phyloP scores from a whole-genome alignment of 257 asterid species.

The Prunella vulgaris region DNA sequence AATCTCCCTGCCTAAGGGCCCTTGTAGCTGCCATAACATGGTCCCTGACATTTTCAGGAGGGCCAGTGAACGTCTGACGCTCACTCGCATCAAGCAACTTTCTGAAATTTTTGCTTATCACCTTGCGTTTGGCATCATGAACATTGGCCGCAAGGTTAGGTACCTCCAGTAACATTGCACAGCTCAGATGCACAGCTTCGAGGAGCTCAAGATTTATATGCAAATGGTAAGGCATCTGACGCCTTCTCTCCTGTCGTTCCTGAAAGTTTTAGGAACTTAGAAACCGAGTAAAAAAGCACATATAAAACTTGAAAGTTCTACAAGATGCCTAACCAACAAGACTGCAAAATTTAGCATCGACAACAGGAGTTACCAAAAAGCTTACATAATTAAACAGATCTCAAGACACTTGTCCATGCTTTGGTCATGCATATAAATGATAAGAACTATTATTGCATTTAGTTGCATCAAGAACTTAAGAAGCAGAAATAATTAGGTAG shows the following conservation, averaged over 20 bases:
- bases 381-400: background rate
- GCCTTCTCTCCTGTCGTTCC: slow-evolving; percentile 95
- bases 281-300: background rate
- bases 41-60: slow-evolving; percentile 96
- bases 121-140: slow-evolving; percentile 77
- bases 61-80: slow-evolving; percentile 88
- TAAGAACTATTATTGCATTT: background rate
- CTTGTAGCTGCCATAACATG: slow-evolving; percentile 93
- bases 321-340: background rate
- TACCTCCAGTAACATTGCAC: slow-evolving; percentile 94
- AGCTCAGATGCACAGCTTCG: slow-evolving; percentile 88
- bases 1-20: slow-evolving; percentile 84
- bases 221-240: slow-evolving; percentile 99
- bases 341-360: background rate
- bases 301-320: background rate
- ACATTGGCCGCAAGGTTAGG: slow-evolving; percentile 95
- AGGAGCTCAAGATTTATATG: slow-evolving; percentile 97
- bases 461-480: background rate
- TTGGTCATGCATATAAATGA: background rate
- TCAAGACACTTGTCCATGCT: background rate
- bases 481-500: background rate
- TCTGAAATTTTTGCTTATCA: slow-evolving; percentile 78
- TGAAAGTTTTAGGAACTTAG: slow-evolving; percentile 18
- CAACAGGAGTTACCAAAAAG: background rate
- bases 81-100: slow-evolving; percentile 77